Evolutionary conservation across 1,284 basidiomycete species (phyloP), one percentile per base, ranked within the genome.

Genomic region (Cutaneotrichosporon spelunceum): DNA sequence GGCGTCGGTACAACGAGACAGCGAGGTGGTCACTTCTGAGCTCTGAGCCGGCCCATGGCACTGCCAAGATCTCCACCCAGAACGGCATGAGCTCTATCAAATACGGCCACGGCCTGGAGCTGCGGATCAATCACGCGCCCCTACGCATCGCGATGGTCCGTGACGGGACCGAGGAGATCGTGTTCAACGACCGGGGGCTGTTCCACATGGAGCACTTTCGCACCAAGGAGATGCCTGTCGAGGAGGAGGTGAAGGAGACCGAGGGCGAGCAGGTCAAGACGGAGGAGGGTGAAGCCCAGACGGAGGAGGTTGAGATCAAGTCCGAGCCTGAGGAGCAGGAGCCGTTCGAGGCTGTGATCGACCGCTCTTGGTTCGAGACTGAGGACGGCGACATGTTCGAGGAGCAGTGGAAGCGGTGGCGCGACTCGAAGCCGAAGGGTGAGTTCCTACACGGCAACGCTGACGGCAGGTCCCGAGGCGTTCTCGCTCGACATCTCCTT

Each of bases 131-230:
- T 53, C 90, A 88, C 74, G 81, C 84, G 44, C 93, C 93, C 1
- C 79, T 96, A 68, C 84, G 84, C 67, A 82, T 96, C 55, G 83
- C 84, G 3, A 82, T 95, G 66, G 80, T 85, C 52, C 84, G 88
- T 44, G 83, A 86, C 62, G 91, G 90, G 7, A 86, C 85, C 69
- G 87, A 89, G 61, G 89, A 96, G 72, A 83, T 98, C 59, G 86
- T 94, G 4, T 80, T 99, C 57, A 99, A 99, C 72, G 92, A 91
- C 11, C 84, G 88, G 47, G 89, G 90, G 0, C 83, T 99, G 29
- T 82, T 99, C 68, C 93, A 99, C 74, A 93, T 99, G 91, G 96
- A 99, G 75, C 96, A 99, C 78, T 98, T 93, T 83, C 85, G 93
- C 59, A 83, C 82, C 34, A 91, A 92, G 79, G 76, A 83, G 60